Conservation (phyloP, 2,329 filamentous ascomycete genomes). For the Trichoderma sp. region DNA sequence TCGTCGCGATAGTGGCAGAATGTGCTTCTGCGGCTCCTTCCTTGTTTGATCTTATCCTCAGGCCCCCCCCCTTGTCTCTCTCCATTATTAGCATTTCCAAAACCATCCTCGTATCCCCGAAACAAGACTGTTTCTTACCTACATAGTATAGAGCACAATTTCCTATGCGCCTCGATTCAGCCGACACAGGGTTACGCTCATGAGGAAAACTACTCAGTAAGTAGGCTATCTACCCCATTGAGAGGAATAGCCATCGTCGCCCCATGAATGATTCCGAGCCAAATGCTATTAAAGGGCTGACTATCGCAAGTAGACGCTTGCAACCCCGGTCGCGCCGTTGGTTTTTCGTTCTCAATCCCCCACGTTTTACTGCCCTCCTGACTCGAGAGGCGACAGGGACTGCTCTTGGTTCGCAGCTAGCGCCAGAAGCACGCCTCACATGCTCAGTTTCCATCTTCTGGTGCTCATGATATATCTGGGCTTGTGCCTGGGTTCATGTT, state of each 20-base stretch:
- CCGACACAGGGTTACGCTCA: neutral
- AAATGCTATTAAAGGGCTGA: too few relatives aligned
- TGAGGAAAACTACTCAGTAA: neutral
- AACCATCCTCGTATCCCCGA: neutral
- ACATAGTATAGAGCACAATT: neutral
- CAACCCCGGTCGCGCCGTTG: neutral
- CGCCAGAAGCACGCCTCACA: neutral
- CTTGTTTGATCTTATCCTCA: constrained; percentile 1
- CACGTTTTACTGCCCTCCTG: neutral
- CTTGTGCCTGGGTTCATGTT: neutral
- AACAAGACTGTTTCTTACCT: neutral
- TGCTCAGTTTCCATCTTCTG: neutral
- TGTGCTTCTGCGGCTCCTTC: constrained; percentile 8
- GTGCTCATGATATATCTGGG: neutral
- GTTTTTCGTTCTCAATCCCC: neutral
- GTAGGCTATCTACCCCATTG: neutral
- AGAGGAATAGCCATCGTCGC: neutral
- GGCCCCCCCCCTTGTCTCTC: neutral
- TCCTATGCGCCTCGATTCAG: neutral
- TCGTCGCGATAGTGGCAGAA: neutral
- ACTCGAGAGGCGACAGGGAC: neutral
- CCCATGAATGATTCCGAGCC: neutral
- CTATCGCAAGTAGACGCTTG: neutral
- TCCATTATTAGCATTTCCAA: neutral
- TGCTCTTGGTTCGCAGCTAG: neutral